Evolutionary conservation across 2,329 filamentous ascomycete genomes (phyloP), one percentile per base, ranked within the genome.

Genomic region (Pochonia chlamydosporia): DNA sequence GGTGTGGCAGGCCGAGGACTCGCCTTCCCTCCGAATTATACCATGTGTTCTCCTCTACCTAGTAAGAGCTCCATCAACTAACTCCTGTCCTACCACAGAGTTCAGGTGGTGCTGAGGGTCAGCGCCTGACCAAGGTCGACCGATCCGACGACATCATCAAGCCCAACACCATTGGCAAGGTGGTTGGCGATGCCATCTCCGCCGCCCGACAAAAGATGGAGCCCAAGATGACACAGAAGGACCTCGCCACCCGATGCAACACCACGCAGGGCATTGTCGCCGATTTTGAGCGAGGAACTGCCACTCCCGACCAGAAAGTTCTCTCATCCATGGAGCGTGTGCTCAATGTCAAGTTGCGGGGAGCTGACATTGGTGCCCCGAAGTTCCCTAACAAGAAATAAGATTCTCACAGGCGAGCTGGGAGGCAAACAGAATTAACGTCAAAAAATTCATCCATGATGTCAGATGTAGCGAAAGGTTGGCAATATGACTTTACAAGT

Each of bases 81-180:
- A 63, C 44, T 43, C 11, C 13, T 14, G 31, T 18, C 20, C 44
- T 23, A n/a, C 6, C 24, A 43, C 31, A 69, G 66, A 25, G 52
- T 16, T 53, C 56, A 16, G 49, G 54, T 21, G 53, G 56, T 45
- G 58, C 59, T 56, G 92, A 97, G 72, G 93, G 93, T 59, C 93
- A 99, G 74, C 91, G 89, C 65, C 79, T 97, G 56, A 97, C 93
- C 57, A 96, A 97, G 77, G 91, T 99, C 69, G 93, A 97, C 78
- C 91, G 92, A 58, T 85, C 84, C 66, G 91, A 97, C 76, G 93
- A 96, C 67, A 96, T 96, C 72, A 85, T 97, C 72, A 96, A 96
- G 76, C 91, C 90, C 63, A 95, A 95, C 75, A 95, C 89, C 40
- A 77, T 96, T 49, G 89, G 90, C 65, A 77, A 79, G 62, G 76